phyloP scores from a whole-genome alignment of 345 rosid species.

The Acer negundo region DNA sequence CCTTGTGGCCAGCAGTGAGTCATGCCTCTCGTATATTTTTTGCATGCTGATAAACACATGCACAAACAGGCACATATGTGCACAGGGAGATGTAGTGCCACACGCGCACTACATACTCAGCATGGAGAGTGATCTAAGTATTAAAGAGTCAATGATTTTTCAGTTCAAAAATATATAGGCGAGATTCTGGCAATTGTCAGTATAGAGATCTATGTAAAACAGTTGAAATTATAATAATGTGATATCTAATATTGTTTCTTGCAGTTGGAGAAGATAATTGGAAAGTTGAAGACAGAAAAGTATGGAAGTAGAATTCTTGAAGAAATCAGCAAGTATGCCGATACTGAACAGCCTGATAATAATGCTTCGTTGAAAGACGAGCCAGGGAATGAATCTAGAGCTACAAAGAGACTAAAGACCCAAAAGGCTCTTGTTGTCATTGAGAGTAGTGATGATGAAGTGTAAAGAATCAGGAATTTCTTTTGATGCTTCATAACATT shows the following conservation, averaged over 20 bases:
- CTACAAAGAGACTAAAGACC: slow-evolving; percentile 63
- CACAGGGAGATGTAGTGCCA: neutral
- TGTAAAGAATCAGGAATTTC: slow-evolving; percentile 14
- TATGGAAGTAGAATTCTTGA: slow-evolving; percentile 77
- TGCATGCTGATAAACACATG: neutral
- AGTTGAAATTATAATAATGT: neutral
- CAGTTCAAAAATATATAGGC: neutral
- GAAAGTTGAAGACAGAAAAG: slow-evolving; percentile 75
- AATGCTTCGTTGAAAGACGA: slow-evolving; percentile 31
- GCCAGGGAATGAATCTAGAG: slow-evolving; percentile 28
- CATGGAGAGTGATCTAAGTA: neutral
- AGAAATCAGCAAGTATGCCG: slow-evolving; percentile 44
- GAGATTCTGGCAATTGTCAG: neutral
- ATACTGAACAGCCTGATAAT: slow-evolving; percentile 27
- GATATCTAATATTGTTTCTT: slow-evolving; percentile 8
- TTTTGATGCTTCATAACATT: neutral
- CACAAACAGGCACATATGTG: too few species aligned
- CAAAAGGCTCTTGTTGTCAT: slow-evolving; percentile 46
- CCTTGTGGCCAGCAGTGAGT: neutral
- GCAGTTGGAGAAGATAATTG: slow-evolving; percentile 89
- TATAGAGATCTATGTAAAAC: neutral
- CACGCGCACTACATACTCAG: neutral
- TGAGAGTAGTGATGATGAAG: slow-evolving; percentile 59
- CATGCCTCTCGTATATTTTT: neutral
- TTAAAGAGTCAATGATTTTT: neutral